Conservation (phyloP, 2,329 filamentous ascomycete genomes). For the Tolypocladium endophyticum region DNA sequence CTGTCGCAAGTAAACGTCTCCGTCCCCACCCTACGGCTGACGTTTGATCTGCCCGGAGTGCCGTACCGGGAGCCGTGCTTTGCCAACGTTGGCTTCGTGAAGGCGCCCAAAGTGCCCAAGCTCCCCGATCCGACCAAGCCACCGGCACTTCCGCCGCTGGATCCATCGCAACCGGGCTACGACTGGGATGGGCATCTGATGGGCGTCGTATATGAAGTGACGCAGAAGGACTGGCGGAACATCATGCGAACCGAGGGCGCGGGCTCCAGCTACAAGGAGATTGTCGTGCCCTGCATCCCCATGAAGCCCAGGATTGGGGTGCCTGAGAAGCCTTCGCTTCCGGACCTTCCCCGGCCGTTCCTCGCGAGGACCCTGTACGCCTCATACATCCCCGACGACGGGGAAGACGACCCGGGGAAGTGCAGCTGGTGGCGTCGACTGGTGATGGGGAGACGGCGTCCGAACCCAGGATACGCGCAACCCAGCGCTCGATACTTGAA, state of each 20-base stretch:
- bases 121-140: slow-evolving; percentile 19
- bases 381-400: slow-evolving; percentile 34
- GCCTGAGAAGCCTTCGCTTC: slow-evolving; percentile 49
- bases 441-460: slow-evolving; percentile 37
- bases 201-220: slow-evolving; percentile 94
- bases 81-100: slow-evolving; percentile 62
- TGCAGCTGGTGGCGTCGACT: slow-evolving; percentile 36
- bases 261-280: slow-evolving; percentile 73
- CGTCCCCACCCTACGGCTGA: slow-evolving; percentile 66
- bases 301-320: slow-evolving; percentile 51
- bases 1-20: slow-evolving; percentile 72
- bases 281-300: slow-evolving; percentile 66
- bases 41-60: slow-evolving; percentile 76
- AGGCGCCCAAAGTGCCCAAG: slow-evolving; percentile 31
- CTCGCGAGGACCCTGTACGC: slow-evolving; percentile 78
- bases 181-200: slow-evolving; percentile 73
- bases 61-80: slow-evolving; percentile 90
- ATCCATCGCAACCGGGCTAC: slow-evolving; percentile 9
- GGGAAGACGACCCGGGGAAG: slow-evolving; percentile 21
- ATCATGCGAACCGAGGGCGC: slow-evolving; percentile 90
- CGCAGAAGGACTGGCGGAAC: slow-evolving; percentile 64
- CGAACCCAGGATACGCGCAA: slow-evolving; percentile 64
- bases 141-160: slow-evolving; percentile 16
- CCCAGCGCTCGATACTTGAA: slow-evolving; percentile 75
- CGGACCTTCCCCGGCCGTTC: slow-evolving; percentile 51